Base-by-base conservation (phyloP, 805 yeast genomes). In the Middelhovenomyces tepae region DNA sequence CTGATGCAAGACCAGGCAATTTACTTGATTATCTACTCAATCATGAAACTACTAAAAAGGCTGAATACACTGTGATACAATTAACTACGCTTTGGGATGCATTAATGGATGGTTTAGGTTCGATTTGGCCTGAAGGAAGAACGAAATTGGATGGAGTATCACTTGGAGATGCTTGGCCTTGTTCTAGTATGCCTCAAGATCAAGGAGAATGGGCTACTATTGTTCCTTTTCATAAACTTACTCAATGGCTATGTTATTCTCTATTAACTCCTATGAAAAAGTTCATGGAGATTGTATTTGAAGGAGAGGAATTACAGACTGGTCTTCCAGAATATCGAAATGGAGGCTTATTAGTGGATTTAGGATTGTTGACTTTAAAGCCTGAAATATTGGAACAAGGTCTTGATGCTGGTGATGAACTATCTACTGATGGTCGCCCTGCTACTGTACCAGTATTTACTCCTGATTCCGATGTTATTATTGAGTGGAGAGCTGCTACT, bases 241-340 rank as follows among this genome's bases (percentile, higher is more conserved):
- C 79, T 0, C 83, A 75, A 51, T 75, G 82, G 82, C 56, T 75
- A 7, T 68, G 78, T 14, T 75, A 75, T 47, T 75, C 82, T 1
- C 50, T 75, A 32, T 48, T 75, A 13, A 62, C 65, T 9, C 81
- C 80, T 5, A 54, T 76, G 28, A 60, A 57, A 32, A 52, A 57
- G 11, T 43, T 34, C 19, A 66, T 53, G 38, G 76, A 74, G 3
- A 53, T 62, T 34, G 41, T 43, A 22, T 62, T 71, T 44, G 36
- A 40, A 7, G 62, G 67, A 39, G 59, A 65, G 28, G 44, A 50
- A 5, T 54, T 59, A 34, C 69, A 68, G 57, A 72, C 78, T 0
- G 78, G 77, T 1, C 55, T 72, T 20, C 78, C 78, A 5, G 78
- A 72, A 48, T 72, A 72, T 45, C 57, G 83, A 47, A 75, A 75